Evolutionary conservation across 2,329 filamentous ascomycete genomes (phyloP), one percentile per base, ranked within the genome.

Genomic region (Neophaeococcomyces aloes): DNA sequence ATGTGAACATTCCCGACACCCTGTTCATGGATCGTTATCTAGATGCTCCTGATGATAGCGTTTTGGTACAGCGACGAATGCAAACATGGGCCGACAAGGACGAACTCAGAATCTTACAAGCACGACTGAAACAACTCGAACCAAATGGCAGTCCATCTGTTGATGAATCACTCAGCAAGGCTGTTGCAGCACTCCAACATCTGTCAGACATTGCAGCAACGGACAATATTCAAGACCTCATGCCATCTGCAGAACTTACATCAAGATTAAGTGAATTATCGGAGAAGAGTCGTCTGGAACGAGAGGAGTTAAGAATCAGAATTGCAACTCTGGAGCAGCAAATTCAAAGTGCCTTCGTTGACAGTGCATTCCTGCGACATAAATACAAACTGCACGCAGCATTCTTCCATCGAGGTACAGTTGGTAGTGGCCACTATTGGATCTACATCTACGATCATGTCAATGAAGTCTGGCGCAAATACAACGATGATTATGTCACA

Each of bases 371-470:
- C 14, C 72, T 73, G 33, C 68, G 77, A 19, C 68, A 85, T 36
- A 76, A 81, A 8, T 98, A 96, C 61, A 78, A 78, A 11, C 75
- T 98, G 3, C 88, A 95, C 54, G 86, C 89, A 0, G 83, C 95
- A 25, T 94, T 98, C 57, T 89, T 94, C 56, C 91, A 98, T 60
- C 80, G 83, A 15, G 73, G 74, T 23, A 65, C 64, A 21, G 72
- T 81, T 31, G 74, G 71, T 34, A 81, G 81, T 35, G 91, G 91
- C 0, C 91, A 98, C 62, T 98, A 96, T 65, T 95, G 86, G 81
- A 86, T 95, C 34, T 95, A 88, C 74, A 93, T 98, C 51, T 84
- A 80, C 57, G 91, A 96, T 65, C 94, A 94, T 61, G 75, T 81
- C 51, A 75, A 78, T 36, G 67, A 79, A 29, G 69, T 88, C 15